phyloP scores from a whole-genome alignment of 2,329 filamentous ascomycete species.

The Botrytis fabae region DNA sequence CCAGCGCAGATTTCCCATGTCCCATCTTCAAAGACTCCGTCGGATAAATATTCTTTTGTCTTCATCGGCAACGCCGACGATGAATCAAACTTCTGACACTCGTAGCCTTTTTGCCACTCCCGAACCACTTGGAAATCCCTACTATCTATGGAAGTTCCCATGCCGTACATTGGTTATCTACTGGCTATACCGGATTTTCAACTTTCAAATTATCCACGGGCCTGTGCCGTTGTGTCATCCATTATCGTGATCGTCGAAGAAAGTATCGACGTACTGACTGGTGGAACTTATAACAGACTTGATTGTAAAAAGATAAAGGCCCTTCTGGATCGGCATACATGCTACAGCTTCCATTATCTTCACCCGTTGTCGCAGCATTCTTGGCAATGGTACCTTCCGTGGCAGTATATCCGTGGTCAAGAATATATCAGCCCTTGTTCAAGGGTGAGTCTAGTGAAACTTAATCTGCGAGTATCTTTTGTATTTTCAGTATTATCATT shows the following conservation, averaged over 20 bases:
- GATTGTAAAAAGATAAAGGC: neutral
- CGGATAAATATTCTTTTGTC: too few relatives aligned
- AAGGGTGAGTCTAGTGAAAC: neutral
- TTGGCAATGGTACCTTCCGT: neutral
- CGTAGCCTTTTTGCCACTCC: neutral
- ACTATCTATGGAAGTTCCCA: neutral
- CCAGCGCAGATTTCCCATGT: neutral
- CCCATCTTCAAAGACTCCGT: neutral
- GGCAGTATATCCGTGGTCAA: neutral
- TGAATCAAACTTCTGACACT: neutral
- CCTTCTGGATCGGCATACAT: neutral
- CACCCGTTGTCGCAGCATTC: neutral
- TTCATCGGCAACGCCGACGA: neutral
- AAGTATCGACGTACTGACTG: neutral
- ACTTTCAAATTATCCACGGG: neutral
- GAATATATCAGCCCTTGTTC: neutral
- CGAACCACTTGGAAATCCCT: neutral
- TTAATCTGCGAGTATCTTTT: rapidly evolving
- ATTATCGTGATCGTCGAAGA: neutral
- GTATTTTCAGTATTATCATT: neutral
- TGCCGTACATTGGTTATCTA: neutral
- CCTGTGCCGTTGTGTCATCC: neutral
- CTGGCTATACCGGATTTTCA: too few relatives aligned
- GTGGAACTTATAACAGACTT: neutral
- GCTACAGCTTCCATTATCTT: neutral